phyloP scores from a whole-genome alignment of 2,329 filamentous ascomycete genomes.

The Pseudogymnoascus sp. region DNA sequence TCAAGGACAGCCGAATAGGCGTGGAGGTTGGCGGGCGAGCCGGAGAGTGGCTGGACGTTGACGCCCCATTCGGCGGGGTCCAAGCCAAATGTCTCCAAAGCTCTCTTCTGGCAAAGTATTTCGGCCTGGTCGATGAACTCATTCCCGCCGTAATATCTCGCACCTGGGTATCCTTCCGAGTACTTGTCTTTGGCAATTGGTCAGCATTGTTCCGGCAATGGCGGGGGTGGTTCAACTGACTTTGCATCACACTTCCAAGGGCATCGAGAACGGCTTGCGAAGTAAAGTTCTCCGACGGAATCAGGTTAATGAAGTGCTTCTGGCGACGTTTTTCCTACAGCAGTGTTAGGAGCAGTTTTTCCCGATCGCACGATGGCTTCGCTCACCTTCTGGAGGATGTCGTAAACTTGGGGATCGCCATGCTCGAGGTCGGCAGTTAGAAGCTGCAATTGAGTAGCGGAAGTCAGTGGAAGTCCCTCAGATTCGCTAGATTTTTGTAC shows the following conservation, averaged over 20 bases:
- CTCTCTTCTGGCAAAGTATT: slow-evolving; percentile 80
- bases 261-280: slow-evolving; percentile 88
- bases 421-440: slow-evolving; percentile 71
- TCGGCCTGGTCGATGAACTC: slow-evolving; percentile 92
- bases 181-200: slow-evolving; percentile 66
- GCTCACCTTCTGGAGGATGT: slow-evolving; percentile 80
- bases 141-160: slow-evolving; percentile 93
- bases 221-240: slow-evolving; percentile 38
- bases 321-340: slow-evolving; percentile 84
- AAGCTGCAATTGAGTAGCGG: slow-evolving; percentile 44
- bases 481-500: slow-evolving; percentile 28
- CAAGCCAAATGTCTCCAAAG: slow-evolving; percentile 77
- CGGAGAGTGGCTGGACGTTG: slow-evolving; percentile 64
- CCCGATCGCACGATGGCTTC: not conserved
- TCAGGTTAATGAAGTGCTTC: slow-evolving; percentile 97
- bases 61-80: slow-evolving; percentile 88
- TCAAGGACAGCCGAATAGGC: slow-evolving; percentile 92
- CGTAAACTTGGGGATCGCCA: slow-evolving; percentile 77
- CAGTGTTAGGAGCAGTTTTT: slow-evolving; percentile 4
- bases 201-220: slow-evolving; percentile 19
- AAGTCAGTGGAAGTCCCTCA: slow-evolving; percentile 15
- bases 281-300: slow-evolving; percentile 92
- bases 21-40: slow-evolving; percentile 64
- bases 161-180: slow-evolving; percentile 94
- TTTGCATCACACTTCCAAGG: slow-evolving; percentile 90